Percentiles rank a stretch among this genome's conserved stretches.
These are phyloP conservation scores for Fagus sylvatica DNA, from an alignment of 306 rosid genomes.

Conservation along the genomic window DNA sequence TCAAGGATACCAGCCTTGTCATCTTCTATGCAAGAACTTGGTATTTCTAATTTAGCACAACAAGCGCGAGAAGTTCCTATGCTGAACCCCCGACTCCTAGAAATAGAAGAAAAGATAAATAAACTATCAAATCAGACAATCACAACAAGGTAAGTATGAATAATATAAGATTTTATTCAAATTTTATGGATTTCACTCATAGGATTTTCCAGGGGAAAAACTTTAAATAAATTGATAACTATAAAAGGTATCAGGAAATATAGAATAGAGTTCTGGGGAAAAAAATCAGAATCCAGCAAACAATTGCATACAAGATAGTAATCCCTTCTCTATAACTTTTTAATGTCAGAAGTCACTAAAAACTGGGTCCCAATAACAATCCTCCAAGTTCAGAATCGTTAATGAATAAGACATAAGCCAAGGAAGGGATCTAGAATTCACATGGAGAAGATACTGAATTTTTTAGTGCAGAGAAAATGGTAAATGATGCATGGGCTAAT, in stretches of 20 bases:
- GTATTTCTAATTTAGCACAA: constrained; percentile 42
- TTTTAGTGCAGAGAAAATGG: neutral
- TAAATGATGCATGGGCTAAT: neutral
- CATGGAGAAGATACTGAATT: neutral
- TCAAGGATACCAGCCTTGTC: constrained; percentile 19
- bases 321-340: neutral
- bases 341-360: neutral
- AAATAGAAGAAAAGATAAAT: constrained; percentile 18
- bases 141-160: constrained; percentile 3
- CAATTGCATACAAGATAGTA: neutral
- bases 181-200: neutral
- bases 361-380: neutral
- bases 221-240: neutral
- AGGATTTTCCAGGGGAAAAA: neutral
- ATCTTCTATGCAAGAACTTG: constrained; percentile 26
- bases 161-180: neutral
- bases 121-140: constrained; percentile 9
- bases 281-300: neutral
- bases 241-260: neutral
- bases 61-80: constrained; percentile 35
- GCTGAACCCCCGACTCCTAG: constrained; percentile 49
- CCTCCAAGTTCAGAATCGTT: neutral
- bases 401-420: neutral
- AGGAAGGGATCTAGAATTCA: neutral
- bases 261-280: neutral